Conservation (phyloP, 345 rosid genomes). For the Pistacia atlantica region DNA sequence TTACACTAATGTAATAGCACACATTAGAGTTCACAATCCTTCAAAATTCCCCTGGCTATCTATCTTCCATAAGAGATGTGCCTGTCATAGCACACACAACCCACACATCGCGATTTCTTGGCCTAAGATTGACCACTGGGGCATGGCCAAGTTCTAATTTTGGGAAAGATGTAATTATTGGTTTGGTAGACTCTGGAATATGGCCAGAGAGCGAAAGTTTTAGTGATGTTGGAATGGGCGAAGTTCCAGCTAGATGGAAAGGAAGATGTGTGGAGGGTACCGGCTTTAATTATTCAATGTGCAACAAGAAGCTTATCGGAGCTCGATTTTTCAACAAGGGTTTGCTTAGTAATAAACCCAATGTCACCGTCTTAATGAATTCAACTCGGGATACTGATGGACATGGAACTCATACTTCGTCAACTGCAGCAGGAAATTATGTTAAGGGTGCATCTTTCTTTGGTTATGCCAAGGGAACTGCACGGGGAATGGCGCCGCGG, state of each 20-base stretch:
- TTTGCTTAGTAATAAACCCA: slow-evolving; percentile 11
- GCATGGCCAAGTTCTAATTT: slow-evolving; percentile 19
- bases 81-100: background rate
- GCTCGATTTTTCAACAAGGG: slow-evolving; percentile 36
- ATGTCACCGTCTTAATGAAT: slow-evolving; percentile 25
- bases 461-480: slow-evolving; percentile 32
- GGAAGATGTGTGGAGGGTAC: slow-evolving; percentile 32
- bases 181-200: slow-evolving; percentile 35
- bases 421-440: slow-evolving; percentile 36
- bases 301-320: slow-evolving; percentile 43
- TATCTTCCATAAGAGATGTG: background rate
- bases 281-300: slow-evolving; percentile 28
- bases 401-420: slow-evolving; percentile 40
- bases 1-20: background rate
- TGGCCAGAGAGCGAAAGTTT: slow-evolving; percentile 45
- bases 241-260: slow-evolving; percentile 38
- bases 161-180: slow-evolving; percentile 27
- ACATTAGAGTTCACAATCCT: background rate
- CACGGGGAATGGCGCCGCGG: slow-evolving; percentile 27
- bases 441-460: slow-evolving; percentile 33
- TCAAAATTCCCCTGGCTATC: background rate
- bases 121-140: background rate
- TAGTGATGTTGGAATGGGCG: slow-evolving; percentile 32
- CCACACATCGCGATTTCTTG: background rate
- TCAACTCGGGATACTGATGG: slow-evolving; percentile 30